Percentiles rank a stretch among this genome's conserved stretches.
These are phyloP conservation scores for Paracoccidioides lutzii DNA, from an alignment of 2,329 filamentous ascomycete genomes.

Conservation along the genomic window DNA sequence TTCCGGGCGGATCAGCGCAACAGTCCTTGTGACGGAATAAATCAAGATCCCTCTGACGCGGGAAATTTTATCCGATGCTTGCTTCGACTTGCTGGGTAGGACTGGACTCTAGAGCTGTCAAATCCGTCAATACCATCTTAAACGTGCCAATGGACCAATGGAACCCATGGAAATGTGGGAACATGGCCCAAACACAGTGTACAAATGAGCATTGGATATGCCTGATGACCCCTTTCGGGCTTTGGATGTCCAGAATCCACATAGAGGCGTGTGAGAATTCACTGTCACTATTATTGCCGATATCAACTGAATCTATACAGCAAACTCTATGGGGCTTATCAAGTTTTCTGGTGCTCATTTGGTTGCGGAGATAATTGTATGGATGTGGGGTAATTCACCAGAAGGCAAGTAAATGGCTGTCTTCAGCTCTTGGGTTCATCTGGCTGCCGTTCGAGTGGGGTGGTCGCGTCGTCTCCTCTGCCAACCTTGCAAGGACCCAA, in stretches of 20 bases:
- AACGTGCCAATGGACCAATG: background rate
- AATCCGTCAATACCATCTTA: background rate
- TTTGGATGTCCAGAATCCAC: background rate
- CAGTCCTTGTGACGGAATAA: no score
- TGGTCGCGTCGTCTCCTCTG: no score
- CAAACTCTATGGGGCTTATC: no score
- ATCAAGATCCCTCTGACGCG: background rate
- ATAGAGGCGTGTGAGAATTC: background rate
- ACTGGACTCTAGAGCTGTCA: background rate
- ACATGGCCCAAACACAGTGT: background rate
- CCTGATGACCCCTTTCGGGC: background rate
- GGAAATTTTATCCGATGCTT: background rate
- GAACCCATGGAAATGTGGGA: background rate
- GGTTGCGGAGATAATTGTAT: no score
- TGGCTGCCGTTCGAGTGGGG: no score
- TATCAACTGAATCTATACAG: no score
- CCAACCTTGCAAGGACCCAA: no score
- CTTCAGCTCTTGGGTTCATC: no score
- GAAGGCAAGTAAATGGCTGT: no score
- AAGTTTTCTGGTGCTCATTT: no score
- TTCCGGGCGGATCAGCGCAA: no score
- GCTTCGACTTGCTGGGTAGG: background rate
- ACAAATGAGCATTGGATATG: background rate
- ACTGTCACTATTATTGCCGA: background rate
- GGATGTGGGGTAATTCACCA: no score